Base-by-base conservation (phyloP, 2,329 filamentous ascomycete species). In the Stagonosporopsis tanaceti region DNA sequence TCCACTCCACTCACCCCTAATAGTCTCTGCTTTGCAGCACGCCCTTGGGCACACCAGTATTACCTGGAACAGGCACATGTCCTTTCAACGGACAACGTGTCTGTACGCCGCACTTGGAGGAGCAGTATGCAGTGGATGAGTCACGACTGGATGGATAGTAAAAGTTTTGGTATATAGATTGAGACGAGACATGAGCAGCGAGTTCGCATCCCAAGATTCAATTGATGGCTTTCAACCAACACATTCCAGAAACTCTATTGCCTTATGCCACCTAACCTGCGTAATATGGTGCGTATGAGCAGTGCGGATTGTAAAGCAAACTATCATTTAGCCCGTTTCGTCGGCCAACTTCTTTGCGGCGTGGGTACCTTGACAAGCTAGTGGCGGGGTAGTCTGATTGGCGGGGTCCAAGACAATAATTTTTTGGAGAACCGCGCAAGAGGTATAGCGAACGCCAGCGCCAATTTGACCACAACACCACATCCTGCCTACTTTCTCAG, bases 81-180 rank as follows among this genome's bases (percentile, higher is more conserved):
- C 32, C 32, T 15, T 7, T n/a, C 15, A 34, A 15, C 32, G 32
- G 32, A 30, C 17, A 52, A 20, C 15, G 7, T 25, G 15, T 25
- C 11, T 39, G 24, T 25, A 37, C n/a, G 40, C 34, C 25, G n/a
- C 24, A 39, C 34, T 24, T 27, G 17, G 41, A 38, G 17, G 37
- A 37, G 37, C 44, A 32, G 25, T 52, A 30, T 20, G 54, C 54
- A 57, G 54, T 5, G 48, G 44, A 57, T 47, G 54, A 44, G 27
- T 44, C 32, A 52, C 24, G 48, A 57, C 32, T 47, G 47, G 54
- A 42, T 44, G 48, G 44, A 57, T 52, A 48, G 54, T 44, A 57
- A 57, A 57, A 57, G 54, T 57, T 54, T 57, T 53, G 54, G 45
- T 53, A 53, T 50, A 53, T 57, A 57, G 48, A 53, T 27, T 39